Evolutionary conservation across 2,329 filamentous ascomycete species (phyloP).

Genomic region (Calonectria hongkongensis): DNA sequence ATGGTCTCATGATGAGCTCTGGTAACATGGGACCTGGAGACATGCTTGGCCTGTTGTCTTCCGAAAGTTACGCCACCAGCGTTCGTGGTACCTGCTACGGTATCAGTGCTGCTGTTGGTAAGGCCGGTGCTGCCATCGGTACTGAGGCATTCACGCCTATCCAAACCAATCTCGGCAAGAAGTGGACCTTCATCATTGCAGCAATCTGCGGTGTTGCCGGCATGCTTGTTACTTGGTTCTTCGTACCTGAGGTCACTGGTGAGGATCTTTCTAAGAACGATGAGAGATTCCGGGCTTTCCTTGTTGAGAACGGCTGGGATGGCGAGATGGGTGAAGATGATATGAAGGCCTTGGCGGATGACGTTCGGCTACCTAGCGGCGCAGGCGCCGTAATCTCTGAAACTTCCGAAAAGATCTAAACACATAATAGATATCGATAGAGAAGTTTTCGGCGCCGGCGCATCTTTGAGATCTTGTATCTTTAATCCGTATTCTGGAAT

Average conservation of each 20-base stretch:
- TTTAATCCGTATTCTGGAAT: not conserved
- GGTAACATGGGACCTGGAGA: constrained; percentile 71
- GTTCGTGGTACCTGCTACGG: constrained; percentile 71
- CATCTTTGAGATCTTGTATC: not conserved
- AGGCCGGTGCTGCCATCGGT: constrained; percentile 70
- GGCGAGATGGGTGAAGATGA: constrained; percentile 63
- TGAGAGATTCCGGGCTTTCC: constrained; percentile 65
- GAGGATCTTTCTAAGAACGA: constrained; percentile 66
- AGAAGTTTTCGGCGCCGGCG: not conserved
- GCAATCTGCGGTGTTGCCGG: constrained; percentile 70
- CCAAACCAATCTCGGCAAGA: constrained; percentile 65
- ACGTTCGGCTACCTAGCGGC: constrained; percentile 30
- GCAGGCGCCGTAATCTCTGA: not conserved
- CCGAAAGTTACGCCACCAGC: constrained; percentile 71
- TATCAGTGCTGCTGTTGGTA: constrained; percentile 70
- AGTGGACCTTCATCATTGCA: constrained; percentile 72
- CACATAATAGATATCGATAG: not conserved
- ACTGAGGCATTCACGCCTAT: constrained; percentile 71
- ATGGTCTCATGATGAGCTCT: constrained; percentile 69
- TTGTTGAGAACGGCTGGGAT: constrained; percentile 67
- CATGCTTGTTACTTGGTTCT: constrained; percentile 68
- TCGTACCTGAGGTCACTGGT: constrained; percentile 66
- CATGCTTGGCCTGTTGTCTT: constrained; percentile 70
- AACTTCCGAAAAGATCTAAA: constrained; percentile 5
- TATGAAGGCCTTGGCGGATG: constrained; percentile 44